Percentiles rank a stretch among this genome's conserved stretches.
Evolutionary conservation across 1,139 yeast genomes (phyloP).

Genomic region (Candida sojae): DNA sequence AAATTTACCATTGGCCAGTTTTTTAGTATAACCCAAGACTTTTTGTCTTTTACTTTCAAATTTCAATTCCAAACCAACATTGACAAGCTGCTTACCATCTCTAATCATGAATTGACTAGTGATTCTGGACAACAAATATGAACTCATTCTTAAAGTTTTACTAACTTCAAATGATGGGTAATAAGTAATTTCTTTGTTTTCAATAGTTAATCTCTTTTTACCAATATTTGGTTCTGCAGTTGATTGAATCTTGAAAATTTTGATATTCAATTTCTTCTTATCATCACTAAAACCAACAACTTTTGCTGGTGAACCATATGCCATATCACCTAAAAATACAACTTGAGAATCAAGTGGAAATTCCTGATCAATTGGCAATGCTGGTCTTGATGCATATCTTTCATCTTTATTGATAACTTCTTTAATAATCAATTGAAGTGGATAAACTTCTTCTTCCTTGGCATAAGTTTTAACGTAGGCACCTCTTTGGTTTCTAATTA

Average conservation of each 20-base stretch:
- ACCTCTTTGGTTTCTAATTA: slow-evolving; percentile 69
- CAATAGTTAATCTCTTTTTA: slow-evolving; percentile 55
- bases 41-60: slow-evolving; percentile 78
- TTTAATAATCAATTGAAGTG: slow-evolving; percentile 79
- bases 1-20: slow-evolving; percentile 49
- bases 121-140: slow-evolving; percentile 71
- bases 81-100: slow-evolving; percentile 52
- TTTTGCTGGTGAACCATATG: slow-evolving; percentile 83
- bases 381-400: slow-evolving; percentile 71
- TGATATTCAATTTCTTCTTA: slow-evolving; percentile 48
- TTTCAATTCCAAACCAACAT: slow-evolving; percentile 84
- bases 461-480: slow-evolving; percentile 73
- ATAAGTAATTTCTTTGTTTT: slow-evolving; percentile 57
- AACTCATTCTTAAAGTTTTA: slow-evolving; percentile 56
- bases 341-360: slow-evolving; percentile 74
- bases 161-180: slow-evolving; percentile 70
- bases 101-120: slow-evolving; percentile 72
- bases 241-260: slow-evolving; percentile 49
- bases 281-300: slow-evolving; percentile 63
- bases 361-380: slow-evolving; percentile 78
- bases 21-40: slow-evolving; percentile 84
- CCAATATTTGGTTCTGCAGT: slow-evolving; percentile 67
- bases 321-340: slow-evolving; percentile 84
- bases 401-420: slow-evolving; percentile 71
- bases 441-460: slow-evolving; percentile 56